These are phyloP conservation scores for Cladosporium colombiae DNA, from an alignment of 2,329 filamentous ascomycete species.

Conservation along the genomic window DNA sequence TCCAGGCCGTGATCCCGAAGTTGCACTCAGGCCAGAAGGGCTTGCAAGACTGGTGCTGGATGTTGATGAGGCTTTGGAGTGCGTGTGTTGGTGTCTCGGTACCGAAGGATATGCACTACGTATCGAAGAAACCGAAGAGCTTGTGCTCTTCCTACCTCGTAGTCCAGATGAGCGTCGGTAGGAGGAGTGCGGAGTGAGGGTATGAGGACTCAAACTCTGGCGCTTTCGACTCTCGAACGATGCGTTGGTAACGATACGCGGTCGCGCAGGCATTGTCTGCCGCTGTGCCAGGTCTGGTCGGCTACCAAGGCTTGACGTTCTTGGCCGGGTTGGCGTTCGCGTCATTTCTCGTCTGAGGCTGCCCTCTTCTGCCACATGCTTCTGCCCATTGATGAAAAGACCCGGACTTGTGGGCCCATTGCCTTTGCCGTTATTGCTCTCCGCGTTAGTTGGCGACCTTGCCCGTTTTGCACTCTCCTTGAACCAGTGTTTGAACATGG, in stretches of 20 bases:
- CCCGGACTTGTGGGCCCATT: constrained; percentile 23
- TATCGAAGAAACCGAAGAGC: constrained; percentile 89
- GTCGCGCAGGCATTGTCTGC: constrained; percentile 43
- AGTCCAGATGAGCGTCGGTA: constrained; percentile 84
- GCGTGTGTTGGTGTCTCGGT: constrained; percentile 72
- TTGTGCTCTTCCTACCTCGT: constrained; percentile 91
- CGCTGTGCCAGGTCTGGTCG: constrained; percentile 42
- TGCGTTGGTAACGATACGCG: constrained; percentile 46
- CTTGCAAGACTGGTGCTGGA: constrained; percentile 70
- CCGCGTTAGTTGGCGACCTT: constrained; percentile 51
- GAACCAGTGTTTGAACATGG: constrained; percentile 71
- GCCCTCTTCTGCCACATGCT: constrained; percentile 19
- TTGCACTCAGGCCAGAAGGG: constrained; percentile 43
- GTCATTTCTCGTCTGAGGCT: constrained; percentile 35
- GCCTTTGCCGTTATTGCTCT: constrained; percentile 25
- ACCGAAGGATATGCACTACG: constrained; percentile 75
- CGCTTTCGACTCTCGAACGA: constrained; percentile 42
- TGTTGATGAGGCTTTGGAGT: constrained; percentile 92
- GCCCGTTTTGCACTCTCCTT: constrained; percentile 64
- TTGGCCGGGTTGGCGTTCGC: constrained; percentile 38
- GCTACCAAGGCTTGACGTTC: constrained; percentile 37
- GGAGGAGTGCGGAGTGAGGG: constrained; percentile 83
- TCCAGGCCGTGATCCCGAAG: constrained; percentile 62
- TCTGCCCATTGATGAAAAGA: constrained; percentile 21
- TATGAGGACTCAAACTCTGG: constrained; percentile 70